Percentiles rank a stretch among this genome's conserved stretches.
Evolutionary conservation across 2,329 filamentous ascomycete genomes (phyloP).

Genomic region (Tolypocladium nubicola): DNA sequence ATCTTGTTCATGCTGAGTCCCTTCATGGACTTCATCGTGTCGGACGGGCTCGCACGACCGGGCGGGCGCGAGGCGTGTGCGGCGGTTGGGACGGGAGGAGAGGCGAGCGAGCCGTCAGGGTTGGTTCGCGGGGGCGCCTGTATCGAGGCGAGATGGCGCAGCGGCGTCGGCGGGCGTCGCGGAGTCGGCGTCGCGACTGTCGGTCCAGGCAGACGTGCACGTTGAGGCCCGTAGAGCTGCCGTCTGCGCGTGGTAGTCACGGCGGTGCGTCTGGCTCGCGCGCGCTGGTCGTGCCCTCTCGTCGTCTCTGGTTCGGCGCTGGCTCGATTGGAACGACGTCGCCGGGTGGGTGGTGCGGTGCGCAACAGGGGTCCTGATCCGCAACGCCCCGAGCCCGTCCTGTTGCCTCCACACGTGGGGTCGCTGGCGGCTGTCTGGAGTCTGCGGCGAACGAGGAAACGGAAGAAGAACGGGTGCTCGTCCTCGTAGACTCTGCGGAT

Average conservation of each 20-base stretch:
- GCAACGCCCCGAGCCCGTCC: background rate
- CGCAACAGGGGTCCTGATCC: background rate
- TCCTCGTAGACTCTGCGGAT: background rate
- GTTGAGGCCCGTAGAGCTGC: background rate
- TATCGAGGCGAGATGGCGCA: background rate
- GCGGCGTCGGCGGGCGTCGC: background rate
- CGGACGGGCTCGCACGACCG: background rate
- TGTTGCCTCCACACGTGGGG: background rate
- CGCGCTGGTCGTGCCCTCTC: background rate
- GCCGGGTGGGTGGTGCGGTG: background rate
- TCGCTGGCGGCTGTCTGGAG: background rate
- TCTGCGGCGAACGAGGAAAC: background rate
- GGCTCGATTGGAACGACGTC: background rate
- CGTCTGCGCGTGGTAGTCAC: background rate
- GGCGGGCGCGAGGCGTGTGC: background rate
- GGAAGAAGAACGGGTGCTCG: background rate
- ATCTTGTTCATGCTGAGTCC: slow-evolving; percentile 45
- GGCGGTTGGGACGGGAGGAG: background rate
- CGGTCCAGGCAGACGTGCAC: background rate
- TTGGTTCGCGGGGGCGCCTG: background rate
- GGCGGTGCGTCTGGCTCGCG: background rate
- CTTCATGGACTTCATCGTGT: slow-evolving; percentile 35
- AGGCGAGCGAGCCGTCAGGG: background rate
- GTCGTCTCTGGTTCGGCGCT: background rate
- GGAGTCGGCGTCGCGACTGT: background rate